Conservation (phyloP, 2,329 filamentous ascomycete genomes). For the Sporothrix euskadiensis region DNA sequence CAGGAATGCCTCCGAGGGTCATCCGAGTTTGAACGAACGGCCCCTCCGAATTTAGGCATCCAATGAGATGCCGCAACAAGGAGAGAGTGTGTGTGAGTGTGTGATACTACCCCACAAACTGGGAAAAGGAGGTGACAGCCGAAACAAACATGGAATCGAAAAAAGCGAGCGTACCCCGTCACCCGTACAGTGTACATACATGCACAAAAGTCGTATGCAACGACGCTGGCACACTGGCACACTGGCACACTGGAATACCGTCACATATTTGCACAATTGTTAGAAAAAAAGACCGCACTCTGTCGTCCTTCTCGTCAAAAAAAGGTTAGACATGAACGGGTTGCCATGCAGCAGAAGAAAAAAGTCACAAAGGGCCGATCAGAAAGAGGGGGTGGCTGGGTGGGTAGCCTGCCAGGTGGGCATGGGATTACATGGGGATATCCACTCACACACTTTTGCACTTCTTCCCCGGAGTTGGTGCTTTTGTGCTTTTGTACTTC, state of each 20-base stretch:
- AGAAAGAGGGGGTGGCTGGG: constrained; percentile 5
- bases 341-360: background rate
- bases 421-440: background rate
- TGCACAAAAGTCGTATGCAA: background rate
- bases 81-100: background rate
- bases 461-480: constrained; percentile 1
- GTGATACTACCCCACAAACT: constrained; percentile 8
- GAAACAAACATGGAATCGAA: background rate
- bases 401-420: background rate
- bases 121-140: background rate
- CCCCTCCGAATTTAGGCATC: background rate
- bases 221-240: too few species aligned
- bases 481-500: too few species aligned
- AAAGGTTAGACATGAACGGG: background rate
- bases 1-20: background rate
- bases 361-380: constrained; percentile 27
- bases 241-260: background rate
- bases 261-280: background rate
- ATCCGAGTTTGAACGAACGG: background rate
- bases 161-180: too few species aligned
- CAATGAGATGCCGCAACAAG: background rate
- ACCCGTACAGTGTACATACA: background rate
- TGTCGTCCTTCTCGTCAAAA: background rate
- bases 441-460: constrained; percentile 22
- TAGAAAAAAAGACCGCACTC: background rate